Conservation (phyloP, 352 stramenopile species). For the Pythium diclinum region DNA sequence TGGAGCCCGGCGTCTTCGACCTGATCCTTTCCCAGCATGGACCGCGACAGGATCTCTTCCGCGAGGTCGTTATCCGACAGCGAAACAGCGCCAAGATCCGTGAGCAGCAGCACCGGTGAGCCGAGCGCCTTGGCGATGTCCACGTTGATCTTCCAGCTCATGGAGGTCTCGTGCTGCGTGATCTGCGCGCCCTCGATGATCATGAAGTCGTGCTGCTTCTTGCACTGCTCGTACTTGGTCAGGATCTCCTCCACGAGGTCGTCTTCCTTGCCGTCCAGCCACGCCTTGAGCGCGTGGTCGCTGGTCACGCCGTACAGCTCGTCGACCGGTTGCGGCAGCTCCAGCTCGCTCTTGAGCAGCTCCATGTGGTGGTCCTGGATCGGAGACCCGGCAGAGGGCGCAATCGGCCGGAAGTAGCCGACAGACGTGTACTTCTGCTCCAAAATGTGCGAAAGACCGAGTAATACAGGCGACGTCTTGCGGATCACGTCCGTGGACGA, state of each 20-base stretch:
- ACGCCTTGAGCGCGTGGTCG: constrained; percentile 45
- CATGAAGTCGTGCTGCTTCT: constrained; percentile 74
- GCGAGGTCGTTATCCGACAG: constrained; percentile 30
- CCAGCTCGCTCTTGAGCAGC: constrained; percentile 59
- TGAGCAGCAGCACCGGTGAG: constrained; percentile 56
- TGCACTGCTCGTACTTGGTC: constrained; percentile 50
- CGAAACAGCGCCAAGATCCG: constrained; percentile 46
- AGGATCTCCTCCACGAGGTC: constrained; percentile 71
- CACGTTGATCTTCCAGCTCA: constrained; percentile 82
- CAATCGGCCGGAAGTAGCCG: constrained; percentile 78
- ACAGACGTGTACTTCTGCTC: constrained; percentile 72
- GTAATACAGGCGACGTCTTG: constrained; percentile 65
- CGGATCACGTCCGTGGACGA: constrained; percentile 60
- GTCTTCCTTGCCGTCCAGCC: constrained; percentile 57
- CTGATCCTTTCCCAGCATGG: constrained; percentile 54
- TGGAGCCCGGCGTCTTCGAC: constrained; percentile 52
- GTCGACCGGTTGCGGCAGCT: constrained; percentile 38
- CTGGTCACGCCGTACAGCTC: constrained; percentile 63
- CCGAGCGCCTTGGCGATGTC: constrained; percentile 74
- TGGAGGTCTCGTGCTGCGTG: constrained; percentile 57
- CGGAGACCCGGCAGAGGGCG: constrained; percentile 31
- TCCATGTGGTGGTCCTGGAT: constrained; percentile 66
- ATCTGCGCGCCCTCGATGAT: constrained; percentile 77
- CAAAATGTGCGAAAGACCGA: constrained; percentile 62
- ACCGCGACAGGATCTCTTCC: constrained; percentile 54